Percentiles rank a stretch among this genome's conserved stretches.
Conservation (phyloP, 306 rosid species). For the Inga oerstediana region DNA sequence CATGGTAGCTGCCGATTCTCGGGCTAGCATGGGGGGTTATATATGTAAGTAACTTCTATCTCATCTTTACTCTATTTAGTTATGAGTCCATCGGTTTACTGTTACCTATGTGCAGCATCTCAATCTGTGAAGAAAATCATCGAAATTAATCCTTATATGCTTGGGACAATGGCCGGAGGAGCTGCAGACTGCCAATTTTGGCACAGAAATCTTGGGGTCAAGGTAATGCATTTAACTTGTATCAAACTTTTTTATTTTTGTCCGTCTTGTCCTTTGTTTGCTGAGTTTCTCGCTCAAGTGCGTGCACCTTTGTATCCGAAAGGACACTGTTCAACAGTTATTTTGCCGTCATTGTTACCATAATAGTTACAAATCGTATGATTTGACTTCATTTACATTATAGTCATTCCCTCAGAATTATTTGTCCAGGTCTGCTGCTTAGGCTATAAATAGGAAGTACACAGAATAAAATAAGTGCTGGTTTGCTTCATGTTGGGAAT, state of each 20-base stretch:
- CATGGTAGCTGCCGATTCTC: slow-evolving; percentile 96
- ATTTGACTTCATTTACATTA: background rate
- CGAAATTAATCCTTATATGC: slow-evolving; percentile 62
- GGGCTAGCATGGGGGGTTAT: slow-evolving; percentile 98
- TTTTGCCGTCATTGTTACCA: background rate
- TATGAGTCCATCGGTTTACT: background rate
- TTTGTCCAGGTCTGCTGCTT: slow-evolving; percentile 9
- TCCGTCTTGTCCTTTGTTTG: slow-evolving; percentile 2
- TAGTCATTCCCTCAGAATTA: slow-evolving; percentile 11
- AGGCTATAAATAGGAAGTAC: slow-evolving; percentile 6
- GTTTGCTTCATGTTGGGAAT: slow-evolving; percentile 11
- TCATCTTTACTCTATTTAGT: background rate
- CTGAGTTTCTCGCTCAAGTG: background rate
- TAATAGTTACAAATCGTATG: background rate
- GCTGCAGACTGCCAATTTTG: slow-evolving; percentile 68
- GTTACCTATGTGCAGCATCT: slow-evolving; percentile 55
- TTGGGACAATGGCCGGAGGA: slow-evolving; percentile 66
- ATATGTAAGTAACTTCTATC: slow-evolving; percentile 58
- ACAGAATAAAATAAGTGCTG: slow-evolving; percentile 4
- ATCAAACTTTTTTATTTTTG: background rate
- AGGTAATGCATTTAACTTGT: slow-evolving; percentile 28
- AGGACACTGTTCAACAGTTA: slow-evolving; percentile 7
- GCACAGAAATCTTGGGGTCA: slow-evolving; percentile 64
- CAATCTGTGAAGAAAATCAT: slow-evolving; percentile 85
- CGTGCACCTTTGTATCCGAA: background rate